phyloP scores from a whole-genome alignment of 1,139 yeast species.

The Pneumocystis murina region DNA sequence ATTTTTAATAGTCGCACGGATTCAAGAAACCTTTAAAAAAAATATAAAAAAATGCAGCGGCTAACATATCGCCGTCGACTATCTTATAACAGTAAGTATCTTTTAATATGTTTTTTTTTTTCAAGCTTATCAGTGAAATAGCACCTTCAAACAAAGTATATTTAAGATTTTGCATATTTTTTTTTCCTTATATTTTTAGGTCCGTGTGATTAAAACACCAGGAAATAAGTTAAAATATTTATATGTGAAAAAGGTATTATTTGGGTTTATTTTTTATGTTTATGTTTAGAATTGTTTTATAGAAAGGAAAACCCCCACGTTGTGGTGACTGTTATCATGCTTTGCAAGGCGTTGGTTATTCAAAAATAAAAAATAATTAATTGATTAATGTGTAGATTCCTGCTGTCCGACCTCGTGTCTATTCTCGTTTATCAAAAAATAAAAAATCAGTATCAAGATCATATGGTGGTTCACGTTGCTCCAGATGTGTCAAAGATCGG shows the following conservation, averaged over 20 bases:
- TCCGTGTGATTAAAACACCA: slow-evolving; percentile 99
- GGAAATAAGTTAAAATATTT: slow-evolving; percentile 97
- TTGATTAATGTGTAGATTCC: slow-evolving; percentile 28
- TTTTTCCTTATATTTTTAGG: slow-evolving; percentile 51
- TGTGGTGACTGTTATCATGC: slow-evolving; percentile 97
- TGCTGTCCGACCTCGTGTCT: slow-evolving; percentile 93
- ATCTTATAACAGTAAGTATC: slow-evolving; percentile 42
- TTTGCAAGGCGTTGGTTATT: slow-evolving; percentile 54
- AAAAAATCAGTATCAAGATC: slow-evolving; percentile 98
- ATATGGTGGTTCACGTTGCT: slow-evolving; percentile 99
- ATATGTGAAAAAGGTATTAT: slow-evolving; percentile 31
- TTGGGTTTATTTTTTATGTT: not conserved
- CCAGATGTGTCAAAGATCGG: slow-evolving; percentile 86
- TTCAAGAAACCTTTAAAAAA: not conserved
- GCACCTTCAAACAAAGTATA: slow-evolving; percentile 7
- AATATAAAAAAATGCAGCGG: slow-evolving; percentile 51
- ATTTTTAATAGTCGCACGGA: too few species aligned
- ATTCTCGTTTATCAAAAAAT: slow-evolving; percentile 87
- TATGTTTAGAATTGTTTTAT: slow-evolving; percentile 40
- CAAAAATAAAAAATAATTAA: not conserved
- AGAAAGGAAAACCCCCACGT: slow-evolving; percentile 87
- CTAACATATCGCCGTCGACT: slow-evolving; percentile 71
- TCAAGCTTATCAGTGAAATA: not conserved
- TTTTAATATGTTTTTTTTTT: not conserved
- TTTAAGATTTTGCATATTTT: slow-evolving; percentile 64